Evolutionary conservation across 768 basidiomycete species (phyloP).

Genomic region (Tricholoma saponaceum): DNA sequence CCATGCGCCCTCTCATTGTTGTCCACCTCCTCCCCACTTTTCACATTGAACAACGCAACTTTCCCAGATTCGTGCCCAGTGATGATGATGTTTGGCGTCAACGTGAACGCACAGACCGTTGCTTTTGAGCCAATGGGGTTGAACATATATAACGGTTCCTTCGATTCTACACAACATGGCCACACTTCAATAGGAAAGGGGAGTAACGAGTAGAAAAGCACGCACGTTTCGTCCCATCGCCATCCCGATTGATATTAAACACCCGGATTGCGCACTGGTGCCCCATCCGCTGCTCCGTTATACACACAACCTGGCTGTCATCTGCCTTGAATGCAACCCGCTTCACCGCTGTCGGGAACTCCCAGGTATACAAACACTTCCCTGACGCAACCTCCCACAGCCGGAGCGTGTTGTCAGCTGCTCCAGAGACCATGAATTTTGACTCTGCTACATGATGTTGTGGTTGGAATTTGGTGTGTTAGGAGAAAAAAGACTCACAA

Average conservation of each 20-base stretch:
- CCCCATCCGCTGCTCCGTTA: slow-evolving; percentile 98
- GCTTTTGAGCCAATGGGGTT: slow-evolving; percentile 91
- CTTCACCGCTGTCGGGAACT: slow-evolving; percentile 98
- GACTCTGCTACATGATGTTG: slow-evolving; percentile 55
- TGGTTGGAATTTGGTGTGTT: background rate
- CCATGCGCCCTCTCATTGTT: slow-evolving; percentile 87
- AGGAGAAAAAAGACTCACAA: slow-evolving; percentile 50
- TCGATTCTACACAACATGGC: slow-evolving; percentile 57
- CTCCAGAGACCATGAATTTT: slow-evolving; percentile 82
- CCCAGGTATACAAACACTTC: slow-evolving; percentile 93
- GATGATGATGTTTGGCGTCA: slow-evolving; percentile 71
- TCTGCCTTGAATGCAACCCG: slow-evolving; percentile 89
- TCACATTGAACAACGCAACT: slow-evolving; percentile 85
- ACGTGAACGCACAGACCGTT: slow-evolving; percentile 92
- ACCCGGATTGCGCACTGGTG: slow-evolving; percentile 87
- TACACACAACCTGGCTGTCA: slow-evolving; percentile 79
- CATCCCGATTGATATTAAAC: slow-evolving; percentile 80
- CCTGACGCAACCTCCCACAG: slow-evolving; percentile 89
- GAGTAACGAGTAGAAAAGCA: slow-evolving; percentile 10
- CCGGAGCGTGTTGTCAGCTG: slow-evolving; percentile 90
- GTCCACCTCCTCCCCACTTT: slow-evolving; percentile 77
- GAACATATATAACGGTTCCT: slow-evolving; percentile 75
- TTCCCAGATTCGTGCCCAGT: slow-evolving; percentile 98
- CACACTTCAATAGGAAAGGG: slow-evolving; percentile 1
- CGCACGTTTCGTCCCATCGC: slow-evolving; percentile 80